These are phyloP conservation scores for Boletales sp. DNA, from an alignment of 768 basidiomycete species.

Conservation along the genomic window DNA sequence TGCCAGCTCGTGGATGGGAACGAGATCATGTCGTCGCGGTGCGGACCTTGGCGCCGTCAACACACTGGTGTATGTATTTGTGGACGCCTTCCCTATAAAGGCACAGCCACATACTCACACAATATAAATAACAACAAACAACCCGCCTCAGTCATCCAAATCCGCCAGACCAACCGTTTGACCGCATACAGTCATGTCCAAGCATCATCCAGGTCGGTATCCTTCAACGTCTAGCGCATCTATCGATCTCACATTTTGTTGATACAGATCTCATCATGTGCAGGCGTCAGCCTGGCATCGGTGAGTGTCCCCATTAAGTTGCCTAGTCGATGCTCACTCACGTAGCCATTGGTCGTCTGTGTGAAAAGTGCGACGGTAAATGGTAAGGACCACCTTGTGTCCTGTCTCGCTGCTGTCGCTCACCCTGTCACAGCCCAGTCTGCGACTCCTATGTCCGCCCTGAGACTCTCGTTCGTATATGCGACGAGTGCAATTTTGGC, in stretches of 20 bases:
- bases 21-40: constrained; percentile 24
- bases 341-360: constrained; percentile 92
- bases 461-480: constrained; percentile 95
- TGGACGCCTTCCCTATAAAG: no score
- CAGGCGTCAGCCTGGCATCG: constrained; percentile 94
- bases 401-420: neutral
- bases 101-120: no score
- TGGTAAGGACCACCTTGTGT: constrained; percentile 55
- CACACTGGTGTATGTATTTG: no score
- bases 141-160: no score
- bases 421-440: constrained; percentile 65
- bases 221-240: neutral
- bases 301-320: constrained; percentile 34
- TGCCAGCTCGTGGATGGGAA: constrained; percentile 32
- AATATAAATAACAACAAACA: no score
- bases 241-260: neutral
- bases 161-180: neutral
- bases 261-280: constrained; percentile 93
- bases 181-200: constrained; percentile 58
- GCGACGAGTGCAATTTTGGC: constrained; percentile 99
- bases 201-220: constrained; percentile 77
- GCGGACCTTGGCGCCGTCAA: no score
- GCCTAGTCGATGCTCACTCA: no score
- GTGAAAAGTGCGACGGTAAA: constrained; percentile 99
- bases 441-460: constrained; percentile 99